Evolutionary conservation across 495 filamentous ascomycete species (phyloP), one percentile per base, ranked within the genome.

Genomic region (Tetracladium marchalianum): DNA sequence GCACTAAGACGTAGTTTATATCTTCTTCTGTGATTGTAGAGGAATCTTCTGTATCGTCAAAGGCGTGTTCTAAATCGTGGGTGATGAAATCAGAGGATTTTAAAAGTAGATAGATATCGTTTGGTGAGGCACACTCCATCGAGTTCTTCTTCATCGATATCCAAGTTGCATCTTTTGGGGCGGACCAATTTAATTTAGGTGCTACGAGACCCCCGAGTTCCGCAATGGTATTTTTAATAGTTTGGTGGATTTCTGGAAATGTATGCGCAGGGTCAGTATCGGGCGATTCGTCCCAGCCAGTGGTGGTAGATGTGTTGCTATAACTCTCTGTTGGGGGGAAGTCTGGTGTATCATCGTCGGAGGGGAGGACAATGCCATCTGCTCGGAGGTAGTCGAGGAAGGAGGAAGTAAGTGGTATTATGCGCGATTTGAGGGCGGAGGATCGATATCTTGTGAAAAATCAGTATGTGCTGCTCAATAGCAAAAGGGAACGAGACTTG

Each of bases 161-260:
- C 80, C 87, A 96, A n/a, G 84, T 85, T 8, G 92, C 93, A 60
- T 99, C 92, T 62, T 96, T 96, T 0, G 92, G 92, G 4, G 85
- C 78, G 24, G 89, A 95, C 92, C 92, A 99, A 70, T 97, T 95
- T 18, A 99, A 70, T 58, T 99, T 99, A 2, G 93, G 93, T 0
- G 79, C 77, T 0, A 89, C 89, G 31, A 77, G 78, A 47, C 92
- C 90, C 31, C 84, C 87, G 0, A 96, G 73, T 46, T 85, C 78
- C 3, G 72, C 56, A 52, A 99, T 95, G 4, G 78, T 82, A 12
- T 70, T 61, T 62, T 81, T 83, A 58, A 99, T 83, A 40, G 75
- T 61, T 33, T 75, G 60, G 64, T 99, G 93, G 1, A 90, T 74
- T 15, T 85, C 81, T 6, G 72, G 74, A 55, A 78, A 79, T 60